Conservation (phyloP, 352 stramenopile species). For the Globisporangium splendens region DNA sequence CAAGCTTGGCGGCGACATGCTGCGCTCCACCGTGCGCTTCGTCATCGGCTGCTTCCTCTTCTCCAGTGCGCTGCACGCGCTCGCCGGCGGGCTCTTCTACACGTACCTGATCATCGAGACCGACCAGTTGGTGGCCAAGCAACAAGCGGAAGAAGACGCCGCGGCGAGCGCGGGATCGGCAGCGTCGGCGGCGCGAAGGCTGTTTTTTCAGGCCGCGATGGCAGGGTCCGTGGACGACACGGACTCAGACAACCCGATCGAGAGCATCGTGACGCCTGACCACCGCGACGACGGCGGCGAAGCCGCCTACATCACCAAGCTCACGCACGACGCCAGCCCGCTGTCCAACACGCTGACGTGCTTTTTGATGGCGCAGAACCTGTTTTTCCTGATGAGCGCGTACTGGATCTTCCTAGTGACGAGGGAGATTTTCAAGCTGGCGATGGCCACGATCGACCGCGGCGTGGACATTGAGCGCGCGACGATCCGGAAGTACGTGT, state of each 20-base stretch:
- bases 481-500: constrained; percentile 48
- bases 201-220: neutral
- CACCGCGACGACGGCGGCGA: constrained; percentile 46
- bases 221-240: constrained; percentile 3
- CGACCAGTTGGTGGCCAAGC: neutral
- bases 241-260: constrained; percentile 5
- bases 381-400: constrained; percentile 60
- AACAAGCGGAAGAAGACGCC: neutral
- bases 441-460: constrained; percentile 53
- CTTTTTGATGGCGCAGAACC: constrained; percentile 50
- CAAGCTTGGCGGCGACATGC: constrained; percentile 54
- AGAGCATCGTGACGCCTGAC: constrained; percentile 30
- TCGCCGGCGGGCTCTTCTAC: constrained; percentile 55
- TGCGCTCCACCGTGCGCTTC: constrained; percentile 71
- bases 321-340: constrained; percentile 41
- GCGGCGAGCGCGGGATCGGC: neutral
- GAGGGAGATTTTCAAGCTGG: constrained; percentile 55
- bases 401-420: constrained; percentile 69
- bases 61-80: constrained; percentile 46
- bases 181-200: constrained; percentile 9
- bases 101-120: constrained; percentile 44
- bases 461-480: constrained; percentile 41
- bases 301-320: constrained; percentile 57
- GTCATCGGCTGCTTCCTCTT: constrained; percentile 61
- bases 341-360: constrained; percentile 38